phyloP scores from a whole-genome alignment of 768 basidiomycete species.

The Paxillus rubicundulus region DNA sequence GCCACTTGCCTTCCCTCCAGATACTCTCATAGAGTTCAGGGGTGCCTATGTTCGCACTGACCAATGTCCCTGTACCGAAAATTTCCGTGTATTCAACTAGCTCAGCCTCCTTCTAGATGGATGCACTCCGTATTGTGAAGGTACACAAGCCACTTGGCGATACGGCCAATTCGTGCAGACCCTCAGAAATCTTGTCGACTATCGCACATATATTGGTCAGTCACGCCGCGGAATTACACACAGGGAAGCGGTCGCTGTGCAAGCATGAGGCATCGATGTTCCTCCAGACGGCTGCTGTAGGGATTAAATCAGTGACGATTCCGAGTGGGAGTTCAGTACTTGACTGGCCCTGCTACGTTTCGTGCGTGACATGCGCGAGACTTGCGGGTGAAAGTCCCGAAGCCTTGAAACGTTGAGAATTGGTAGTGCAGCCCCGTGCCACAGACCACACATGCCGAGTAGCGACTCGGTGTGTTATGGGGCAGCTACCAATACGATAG shows the following conservation, averaged over 20 bases:
- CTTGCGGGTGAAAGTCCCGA: too few relatives aligned
- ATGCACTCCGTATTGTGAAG: conserved; percentile 1
- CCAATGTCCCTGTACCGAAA: conserved; percentile 6
- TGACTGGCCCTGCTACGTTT: background rate
- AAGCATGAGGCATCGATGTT: conserved; percentile 8
- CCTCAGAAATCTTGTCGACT: background rate
- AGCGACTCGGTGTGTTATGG: background rate
- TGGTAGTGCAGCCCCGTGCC: background rate
- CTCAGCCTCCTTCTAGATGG: background rate
- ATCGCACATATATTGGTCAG: conserved; percentile 12
- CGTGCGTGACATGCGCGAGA: too few relatives aligned
- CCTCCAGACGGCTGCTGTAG: conserved; percentile 4
- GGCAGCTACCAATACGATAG: too few relatives aligned
- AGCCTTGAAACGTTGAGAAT: too few relatives aligned
- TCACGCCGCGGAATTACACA: conserved; percentile 25
- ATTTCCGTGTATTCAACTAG: background rate
- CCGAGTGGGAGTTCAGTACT: background rate
- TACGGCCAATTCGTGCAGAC: conserved; percentile 6
- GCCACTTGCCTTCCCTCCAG: background rate
- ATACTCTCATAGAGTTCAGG: background rate
- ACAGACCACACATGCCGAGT: background rate
- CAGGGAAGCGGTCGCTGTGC: conserved; percentile 4
- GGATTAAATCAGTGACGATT: conserved; percentile 8
- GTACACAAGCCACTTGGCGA: conserved; percentile 9
- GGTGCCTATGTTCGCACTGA: conserved; percentile 1